Evolutionary conservation across 805 yeast species (phyloP), one percentile per base, ranked within the genome.

Genomic region (Pichia exigua): DNA sequence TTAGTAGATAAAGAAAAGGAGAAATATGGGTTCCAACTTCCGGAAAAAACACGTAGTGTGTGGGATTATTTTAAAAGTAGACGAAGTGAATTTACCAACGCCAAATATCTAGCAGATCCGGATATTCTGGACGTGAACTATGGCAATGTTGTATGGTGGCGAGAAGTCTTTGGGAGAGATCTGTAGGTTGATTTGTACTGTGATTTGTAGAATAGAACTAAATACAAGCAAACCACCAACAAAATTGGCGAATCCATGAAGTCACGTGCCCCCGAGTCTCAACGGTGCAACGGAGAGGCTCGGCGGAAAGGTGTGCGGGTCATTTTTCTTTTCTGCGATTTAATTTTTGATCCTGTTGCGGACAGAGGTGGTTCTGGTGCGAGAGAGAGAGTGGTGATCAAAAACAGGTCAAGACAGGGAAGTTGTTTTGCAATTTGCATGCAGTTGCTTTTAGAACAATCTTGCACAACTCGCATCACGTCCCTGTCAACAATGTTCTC

Each of bases 41-140:
- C 60, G 9, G 59, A 66, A 3, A 70, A 74, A 13, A 86, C 97
- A 0, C 74, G 87, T 35, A 82, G 92, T 15, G 96, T 86, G 1
- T 91, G 98, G 98, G 96, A 91, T 66, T 91, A 94, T 64, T 92
- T 94, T 70, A 73, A 81, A 50, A 86, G 95, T 7, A 72, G 97
- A 24, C 73, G 74, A 20, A 65, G 65, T 12, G 96, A 91, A 63
- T 92, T 91, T 61, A 67, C 27, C 8, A 87, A 86, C 63, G 65
- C 66, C n/a, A 59, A 59, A 1, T 90, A 49, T 26, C 35, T 18
- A 4, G 21, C 3, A 3, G 41, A 76, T 59, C 39, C 38, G 11
- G 54, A 41, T n/a, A 47, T 54, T 7, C 26, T 54, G 5, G 50
- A 48, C 27, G 42, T 54, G 6, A 21, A 48, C 9, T 51, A 49